Evolutionary conservation across 768 basidiomycete genomes (phyloP).

Genomic region (Mycena kentingensis): DNA sequence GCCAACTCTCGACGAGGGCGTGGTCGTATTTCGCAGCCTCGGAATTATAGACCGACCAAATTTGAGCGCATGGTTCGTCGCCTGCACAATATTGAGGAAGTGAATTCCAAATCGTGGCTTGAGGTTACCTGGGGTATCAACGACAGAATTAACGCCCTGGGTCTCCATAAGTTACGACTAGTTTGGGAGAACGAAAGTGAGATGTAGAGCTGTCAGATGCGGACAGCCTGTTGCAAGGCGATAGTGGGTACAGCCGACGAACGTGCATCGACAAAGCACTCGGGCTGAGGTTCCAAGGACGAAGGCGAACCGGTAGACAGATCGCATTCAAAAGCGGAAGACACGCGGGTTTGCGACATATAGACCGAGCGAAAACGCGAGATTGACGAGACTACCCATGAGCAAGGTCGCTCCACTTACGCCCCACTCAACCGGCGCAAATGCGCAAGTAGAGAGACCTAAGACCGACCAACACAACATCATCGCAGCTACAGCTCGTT

Average conservation of each 20-base stretch:
- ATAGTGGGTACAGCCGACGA: background rate
- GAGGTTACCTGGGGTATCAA: slow-evolving; percentile 17
- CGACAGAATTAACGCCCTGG: slow-evolving; percentile 2
- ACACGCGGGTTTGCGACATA: slow-evolving; percentile 18
- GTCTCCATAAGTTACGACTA: background rate
- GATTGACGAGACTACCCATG: slow-evolving; percentile 30
- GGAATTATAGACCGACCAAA: slow-evolving; percentile 22
- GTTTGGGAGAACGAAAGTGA: background rate
- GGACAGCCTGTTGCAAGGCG: background rate
- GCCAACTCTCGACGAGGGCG: slow-evolving; percentile 19
- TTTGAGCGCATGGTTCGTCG: slow-evolving; percentile 22
- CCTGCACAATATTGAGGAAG: slow-evolving; percentile 9
- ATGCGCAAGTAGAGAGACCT: slow-evolving; percentile 29
- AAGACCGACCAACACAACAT: slow-evolving; percentile 30
- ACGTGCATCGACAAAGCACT: background rate
- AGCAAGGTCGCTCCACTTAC: slow-evolving; percentile 34
- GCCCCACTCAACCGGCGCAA: slow-evolving; percentile 23
- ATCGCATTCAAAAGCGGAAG: background rate
- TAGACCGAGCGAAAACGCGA: slow-evolving; percentile 23
- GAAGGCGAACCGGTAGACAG: background rate
- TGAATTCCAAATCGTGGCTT: background rate
- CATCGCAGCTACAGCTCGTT: slow-evolving; percentile 30
- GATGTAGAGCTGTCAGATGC: background rate
- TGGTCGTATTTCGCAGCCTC: slow-evolving; percentile 25
- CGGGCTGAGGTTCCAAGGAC: background rate